Conservation (phyloP, 2,329 filamentous ascomycete species). For the Hymenoscyphus occultus region DNA sequence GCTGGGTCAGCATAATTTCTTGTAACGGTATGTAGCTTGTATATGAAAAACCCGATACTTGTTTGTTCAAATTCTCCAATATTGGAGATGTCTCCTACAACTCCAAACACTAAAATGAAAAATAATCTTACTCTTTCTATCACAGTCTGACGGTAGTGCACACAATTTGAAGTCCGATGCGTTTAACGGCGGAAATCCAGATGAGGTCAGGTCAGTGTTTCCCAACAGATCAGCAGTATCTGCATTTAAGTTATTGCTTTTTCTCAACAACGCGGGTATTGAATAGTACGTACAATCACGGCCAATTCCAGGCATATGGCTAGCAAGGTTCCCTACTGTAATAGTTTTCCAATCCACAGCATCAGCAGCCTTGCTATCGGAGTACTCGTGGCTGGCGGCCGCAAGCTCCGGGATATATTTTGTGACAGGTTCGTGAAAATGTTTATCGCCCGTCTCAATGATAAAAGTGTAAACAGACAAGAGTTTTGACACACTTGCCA, state of each 20-base stretch:
- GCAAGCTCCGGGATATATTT: slow-evolving; percentile 43
- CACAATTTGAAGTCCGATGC: slow-evolving; percentile 26
- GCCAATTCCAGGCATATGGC: slow-evolving; percentile 23
- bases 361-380: slow-evolving; percentile 17
- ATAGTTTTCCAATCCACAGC: slow-evolving; percentile 24
- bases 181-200: slow-evolving; percentile 35
- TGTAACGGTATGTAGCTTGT: not conserved
- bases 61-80: not conserved
- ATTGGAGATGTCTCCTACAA: not conserved
- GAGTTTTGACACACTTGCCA: slow-evolving; percentile 46
- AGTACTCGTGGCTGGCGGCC: slow-evolving; percentile 11
- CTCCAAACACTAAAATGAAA: not conserved
- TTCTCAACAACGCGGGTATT: not conserved
- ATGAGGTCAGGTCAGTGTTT: slow-evolving; percentile 19
- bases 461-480: slow-evolving; percentile 44
- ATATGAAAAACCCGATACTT: not conserved
- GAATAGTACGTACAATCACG: slow-evolving; percentile 17
- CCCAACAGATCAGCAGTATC: slow-evolving; percentile 16
- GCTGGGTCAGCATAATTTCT: not conserved
- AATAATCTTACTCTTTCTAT: slow-evolving; percentile 17
- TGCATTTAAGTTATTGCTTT: not conserved
- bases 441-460: slow-evolving; percentile 40
- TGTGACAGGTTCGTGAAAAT: slow-evolving; percentile 43
- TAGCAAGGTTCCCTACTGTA: slow-evolving; percentile 23
- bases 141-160: slow-evolving; percentile 32